phyloP scores from a whole-genome alignment of 306 rosid genomes.

The Carpinus fangiana region DNA sequence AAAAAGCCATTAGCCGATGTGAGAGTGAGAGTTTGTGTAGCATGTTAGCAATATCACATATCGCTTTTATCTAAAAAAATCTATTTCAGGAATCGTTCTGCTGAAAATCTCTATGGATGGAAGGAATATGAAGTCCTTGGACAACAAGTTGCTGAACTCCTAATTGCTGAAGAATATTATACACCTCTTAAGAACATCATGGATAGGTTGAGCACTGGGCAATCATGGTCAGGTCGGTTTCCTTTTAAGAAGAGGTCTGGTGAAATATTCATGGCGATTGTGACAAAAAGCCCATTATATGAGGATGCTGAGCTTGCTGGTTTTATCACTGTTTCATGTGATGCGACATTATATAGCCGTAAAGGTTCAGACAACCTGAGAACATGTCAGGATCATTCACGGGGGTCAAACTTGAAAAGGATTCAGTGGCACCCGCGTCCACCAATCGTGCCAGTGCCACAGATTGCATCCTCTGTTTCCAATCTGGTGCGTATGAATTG shows the following conservation, averaged over 20 bases:
- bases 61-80: background rate
- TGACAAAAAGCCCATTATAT: slow-evolving; percentile 56
- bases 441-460: slow-evolving; percentile 46
- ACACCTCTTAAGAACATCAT: slow-evolving; percentile 44
- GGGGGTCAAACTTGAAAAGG: slow-evolving; percentile 41
- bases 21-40: too few species aligned
- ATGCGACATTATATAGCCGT: slow-evolving; percentile 41
- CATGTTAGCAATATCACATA: background rate
- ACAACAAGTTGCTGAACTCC: slow-evolving; percentile 37
- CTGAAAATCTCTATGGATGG: slow-evolving; percentile 75
- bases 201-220: slow-evolving; percentile 46
- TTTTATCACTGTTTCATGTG: slow-evolving; percentile 59
- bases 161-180: slow-evolving; percentile 47
- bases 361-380: slow-evolving; percentile 29
- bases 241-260: slow-evolving; percentile 73
- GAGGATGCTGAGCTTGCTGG: slow-evolving; percentile 61
- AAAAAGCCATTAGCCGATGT: too few species aligned
- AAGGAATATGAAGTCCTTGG: slow-evolving; percentile 63
- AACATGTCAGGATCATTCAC: slow-evolving; percentile 29
- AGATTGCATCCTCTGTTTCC: slow-evolving; percentile 67
- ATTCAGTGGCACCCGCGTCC: slow-evolving; percentile 54
- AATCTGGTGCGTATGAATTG: slow-evolving; percentile 52
- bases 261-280: slow-evolving; percentile 58
- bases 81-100: slow-evolving; percentile 59
- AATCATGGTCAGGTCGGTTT: slow-evolving; percentile 69